phyloP scores from a whole-genome alignment of 805 yeast species.

The Saitoella complicata region DNA sequence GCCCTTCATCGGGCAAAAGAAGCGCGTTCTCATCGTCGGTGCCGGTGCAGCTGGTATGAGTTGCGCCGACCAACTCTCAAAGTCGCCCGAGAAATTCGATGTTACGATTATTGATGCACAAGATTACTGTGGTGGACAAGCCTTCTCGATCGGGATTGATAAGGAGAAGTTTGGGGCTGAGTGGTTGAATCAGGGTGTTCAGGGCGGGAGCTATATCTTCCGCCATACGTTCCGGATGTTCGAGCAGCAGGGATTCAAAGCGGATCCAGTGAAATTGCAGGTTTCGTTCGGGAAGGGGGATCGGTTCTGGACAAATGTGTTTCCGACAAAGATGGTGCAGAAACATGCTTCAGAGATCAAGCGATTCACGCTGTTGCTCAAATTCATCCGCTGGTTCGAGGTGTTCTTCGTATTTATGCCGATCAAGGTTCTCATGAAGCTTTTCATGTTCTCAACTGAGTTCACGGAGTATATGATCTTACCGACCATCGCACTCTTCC shows the following conservation, averaged over 20 bases:
- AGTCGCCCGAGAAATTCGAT: background rate
- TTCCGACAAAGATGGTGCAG: background rate
- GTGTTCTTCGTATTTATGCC: background rate
- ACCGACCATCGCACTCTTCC: background rate
- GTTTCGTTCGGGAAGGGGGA: background rate
- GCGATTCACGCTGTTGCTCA: background rate
- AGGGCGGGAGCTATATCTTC: background rate
- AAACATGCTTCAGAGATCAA: background rate
- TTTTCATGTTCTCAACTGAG: background rate
- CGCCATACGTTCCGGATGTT: background rate
- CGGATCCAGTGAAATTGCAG: background rate
- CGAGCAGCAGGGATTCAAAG: background rate
- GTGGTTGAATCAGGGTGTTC: background rate
- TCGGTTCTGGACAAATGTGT: background rate
- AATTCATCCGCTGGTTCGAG: background rate
- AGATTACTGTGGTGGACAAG: background rate
- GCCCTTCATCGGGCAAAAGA: background rate
- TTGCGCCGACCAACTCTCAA: background rate
- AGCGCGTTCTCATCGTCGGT: conserved; percentile 10
- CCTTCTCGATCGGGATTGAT: background rate
- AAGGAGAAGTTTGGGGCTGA: background rate
- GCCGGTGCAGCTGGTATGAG: background rate
- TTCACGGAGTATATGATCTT: background rate
- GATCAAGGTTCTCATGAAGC: background rate
- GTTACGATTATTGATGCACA: background rate